Conservation (phyloP, 495 filamentous ascomycete genomes). For the Penicillium psychrofluorescens region DNA sequence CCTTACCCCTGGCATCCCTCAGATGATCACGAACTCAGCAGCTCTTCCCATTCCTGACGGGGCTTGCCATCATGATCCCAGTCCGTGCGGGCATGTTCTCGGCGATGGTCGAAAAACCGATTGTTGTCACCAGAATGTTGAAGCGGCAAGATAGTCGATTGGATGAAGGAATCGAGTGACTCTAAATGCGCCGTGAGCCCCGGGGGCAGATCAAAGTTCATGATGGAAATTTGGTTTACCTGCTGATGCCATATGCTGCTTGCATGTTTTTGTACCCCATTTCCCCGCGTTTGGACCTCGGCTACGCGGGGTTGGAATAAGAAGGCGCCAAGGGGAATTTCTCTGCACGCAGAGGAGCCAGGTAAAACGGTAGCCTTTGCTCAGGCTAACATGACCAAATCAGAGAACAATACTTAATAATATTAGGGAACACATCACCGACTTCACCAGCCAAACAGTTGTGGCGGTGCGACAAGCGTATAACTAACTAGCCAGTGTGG, state of each 20-base stretch:
- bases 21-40: constrained; percentile 18
- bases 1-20: neutral
- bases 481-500: too few relatives aligned
- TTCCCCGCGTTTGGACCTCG: neutral
- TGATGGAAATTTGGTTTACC: constrained; percentile 10
- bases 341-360: too few relatives aligned
- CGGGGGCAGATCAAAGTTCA: constrained; percentile 49
- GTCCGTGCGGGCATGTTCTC: constrained; percentile 49
- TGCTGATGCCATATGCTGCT: neutral
- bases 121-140: constrained; percentile 46
- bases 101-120: constrained; percentile 55
- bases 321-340: too few relatives aligned
- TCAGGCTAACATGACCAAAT: too few relatives aligned
- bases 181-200: constrained; percentile 38
- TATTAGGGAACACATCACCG: too few relatives aligned
- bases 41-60: constrained; percentile 45
- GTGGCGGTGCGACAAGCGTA: too few relatives aligned
- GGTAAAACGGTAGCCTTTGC: too few relatives aligned
- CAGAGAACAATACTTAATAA: too few relatives aligned
- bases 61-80: constrained; percentile 48
- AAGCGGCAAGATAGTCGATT: constrained; percentile 42
- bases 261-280: neutral
- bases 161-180: constrained; percentile 47
- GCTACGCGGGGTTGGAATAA: neutral
- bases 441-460: too few relatives aligned